Conservation (phyloP, 2,329 filamentous ascomycete genomes). For the Aspergillus sp. region DNA sequence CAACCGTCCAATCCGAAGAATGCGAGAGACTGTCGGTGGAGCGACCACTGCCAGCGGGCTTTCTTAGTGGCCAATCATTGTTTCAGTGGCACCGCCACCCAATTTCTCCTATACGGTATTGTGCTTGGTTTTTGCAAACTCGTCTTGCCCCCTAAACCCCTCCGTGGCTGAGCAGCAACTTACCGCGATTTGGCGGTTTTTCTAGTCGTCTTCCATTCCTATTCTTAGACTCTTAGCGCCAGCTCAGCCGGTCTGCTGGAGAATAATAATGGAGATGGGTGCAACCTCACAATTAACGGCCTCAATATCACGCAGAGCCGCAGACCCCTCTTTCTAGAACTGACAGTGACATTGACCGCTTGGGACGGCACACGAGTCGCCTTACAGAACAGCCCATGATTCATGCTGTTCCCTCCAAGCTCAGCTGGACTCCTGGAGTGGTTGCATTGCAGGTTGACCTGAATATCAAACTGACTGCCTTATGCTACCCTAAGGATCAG, state of each 20-base stretch:
- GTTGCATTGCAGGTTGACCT: background rate
- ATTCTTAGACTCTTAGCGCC: slow-evolving; percentile 13
- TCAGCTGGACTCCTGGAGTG: background rate
- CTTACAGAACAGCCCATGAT: no score
- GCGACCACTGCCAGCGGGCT: background rate
- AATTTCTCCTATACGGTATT: slow-evolving; percentile 2
- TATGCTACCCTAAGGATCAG: background rate
- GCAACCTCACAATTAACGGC: background rate
- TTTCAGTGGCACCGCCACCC: slow-evolving; percentile 9
- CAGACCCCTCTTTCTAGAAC: background rate
- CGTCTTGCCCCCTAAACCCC: background rate
- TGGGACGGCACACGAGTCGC: no score
- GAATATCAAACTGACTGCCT: background rate
- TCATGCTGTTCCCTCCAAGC: no score
- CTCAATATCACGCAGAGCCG: background rate
- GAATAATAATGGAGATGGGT: background rate
- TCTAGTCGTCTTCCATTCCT: slow-evolving; percentile 12
- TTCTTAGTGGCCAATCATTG: slow-evolving; percentile 4
- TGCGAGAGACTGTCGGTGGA: background rate
- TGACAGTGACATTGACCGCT: no score
- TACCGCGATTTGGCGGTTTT: background rate
- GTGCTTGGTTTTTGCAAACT: background rate
- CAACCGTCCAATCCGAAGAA: background rate
- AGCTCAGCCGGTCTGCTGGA: background rate
- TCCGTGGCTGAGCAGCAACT: slow-evolving; percentile 3